These are phyloP conservation scores for Pisolithus sp. DNA, from an alignment of 768 basidiomycete species.

Conservation along the genomic window DNA sequence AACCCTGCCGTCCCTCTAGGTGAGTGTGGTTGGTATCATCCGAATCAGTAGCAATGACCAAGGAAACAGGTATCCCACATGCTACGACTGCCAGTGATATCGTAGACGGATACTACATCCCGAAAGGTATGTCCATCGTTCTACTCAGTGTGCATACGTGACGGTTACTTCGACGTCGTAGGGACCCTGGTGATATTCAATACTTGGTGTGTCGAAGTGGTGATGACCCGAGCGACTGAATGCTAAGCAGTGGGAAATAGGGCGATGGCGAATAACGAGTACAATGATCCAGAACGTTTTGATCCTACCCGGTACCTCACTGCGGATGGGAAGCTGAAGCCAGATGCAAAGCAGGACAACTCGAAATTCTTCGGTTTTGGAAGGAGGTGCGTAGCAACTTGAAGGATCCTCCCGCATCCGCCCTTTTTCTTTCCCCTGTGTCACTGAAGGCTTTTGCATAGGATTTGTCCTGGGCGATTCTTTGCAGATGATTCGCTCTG, in stretches of 20 bases:
- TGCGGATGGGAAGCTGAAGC: too few relatives aligned
- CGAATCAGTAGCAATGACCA: not conserved
- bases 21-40: not conserved
- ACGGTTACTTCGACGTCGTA: not conserved
- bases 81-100: constrained; percentile 12
- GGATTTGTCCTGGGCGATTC: constrained; percentile 5
- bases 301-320: too few relatives aligned
- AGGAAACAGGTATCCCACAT: constrained; percentile 16
- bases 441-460: constrained; percentile 11
- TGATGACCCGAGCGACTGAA: not conserved
- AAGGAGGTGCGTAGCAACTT: too few relatives aligned
- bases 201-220: not conserved
- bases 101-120: constrained; percentile 15
- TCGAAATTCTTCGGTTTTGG: too few relatives aligned
- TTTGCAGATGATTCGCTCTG: too few relatives aligned
- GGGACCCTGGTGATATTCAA: not conserved
- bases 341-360: too few relatives aligned
- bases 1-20: constrained; percentile 17
- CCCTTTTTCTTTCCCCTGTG: too few relatives aligned
- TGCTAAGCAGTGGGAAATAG: not conserved
- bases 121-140: constrained; percentile 8
- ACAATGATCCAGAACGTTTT: not conserved
- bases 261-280: not conserved
- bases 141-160: too few relatives aligned
- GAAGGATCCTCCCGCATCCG: too few relatives aligned